phyloP scores from a whole-genome alignment of 2,329 filamentous ascomycete genomes.

The Apiospora rasikravindrae region DNA sequence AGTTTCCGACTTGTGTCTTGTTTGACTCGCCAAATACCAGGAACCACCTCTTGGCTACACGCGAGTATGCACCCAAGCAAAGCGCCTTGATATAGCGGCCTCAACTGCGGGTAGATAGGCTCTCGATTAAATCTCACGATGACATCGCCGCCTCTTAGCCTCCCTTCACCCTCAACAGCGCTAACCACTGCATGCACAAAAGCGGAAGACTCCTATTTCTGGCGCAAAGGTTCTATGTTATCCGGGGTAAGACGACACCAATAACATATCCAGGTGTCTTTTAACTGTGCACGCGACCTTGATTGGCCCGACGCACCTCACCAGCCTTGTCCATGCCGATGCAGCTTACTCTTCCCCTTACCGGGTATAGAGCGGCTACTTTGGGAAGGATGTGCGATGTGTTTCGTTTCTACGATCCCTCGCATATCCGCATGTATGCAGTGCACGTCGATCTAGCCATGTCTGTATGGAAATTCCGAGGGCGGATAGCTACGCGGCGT shows the following conservation, averaged over 20 bases:
- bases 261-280: background rate
- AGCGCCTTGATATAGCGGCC: background rate
- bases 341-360: conserved; percentile 9
- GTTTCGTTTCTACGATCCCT: background rate
- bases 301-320: background rate
- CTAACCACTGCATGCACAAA: background rate
- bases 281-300: background rate
- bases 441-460: background rate
- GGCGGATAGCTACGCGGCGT: background rate
- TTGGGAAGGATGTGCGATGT: background rate
- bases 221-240: background rate
- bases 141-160: background rate
- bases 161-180: background rate
- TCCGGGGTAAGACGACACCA: background rate
- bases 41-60: background rate
- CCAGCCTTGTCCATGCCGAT: background rate
- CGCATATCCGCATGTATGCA: background rate
- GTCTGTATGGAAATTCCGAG: background rate
- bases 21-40: conserved; percentile 15
- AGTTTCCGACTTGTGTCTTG: background rate
- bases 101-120: background rate
- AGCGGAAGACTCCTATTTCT: background rate
- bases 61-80: background rate
- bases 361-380: background rate
- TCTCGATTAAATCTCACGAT: background rate